phyloP scores from a whole-genome alignment of 352 stramenopile species.

The Phytophthora sp. region DNA sequence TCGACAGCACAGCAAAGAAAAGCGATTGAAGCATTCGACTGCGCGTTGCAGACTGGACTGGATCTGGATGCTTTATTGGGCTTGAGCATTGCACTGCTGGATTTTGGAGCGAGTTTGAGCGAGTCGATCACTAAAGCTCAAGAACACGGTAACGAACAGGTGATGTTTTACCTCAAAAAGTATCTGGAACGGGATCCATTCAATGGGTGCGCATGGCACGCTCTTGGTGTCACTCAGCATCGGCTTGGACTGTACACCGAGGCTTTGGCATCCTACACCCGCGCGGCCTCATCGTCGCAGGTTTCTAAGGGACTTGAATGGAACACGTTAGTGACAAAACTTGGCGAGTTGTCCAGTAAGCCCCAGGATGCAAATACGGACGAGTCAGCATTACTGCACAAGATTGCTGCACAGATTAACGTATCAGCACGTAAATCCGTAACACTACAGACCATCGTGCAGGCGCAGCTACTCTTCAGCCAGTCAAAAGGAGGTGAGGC shows the following conservation, averaged over 20 bases:
- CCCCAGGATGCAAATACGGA: conserved; percentile 4
- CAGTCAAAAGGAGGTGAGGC: conserved; percentile 34
- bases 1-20: conserved; percentile 50
- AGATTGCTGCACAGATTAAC: conserved; percentile 31
- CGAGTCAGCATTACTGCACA: conserved; percentile 23
- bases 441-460: conserved; percentile 32
- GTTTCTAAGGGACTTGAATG: conserved; percentile 36
- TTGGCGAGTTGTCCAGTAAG: conserved; percentile 24
- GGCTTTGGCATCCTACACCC: conserved; percentile 47
- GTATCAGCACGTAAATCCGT: not conserved
- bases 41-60: conserved; percentile 72
- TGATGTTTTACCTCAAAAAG: conserved; percentile 82
- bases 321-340: conserved; percentile 45
- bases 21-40: conserved; percentile 76
- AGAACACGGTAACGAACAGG: conserved; percentile 40
- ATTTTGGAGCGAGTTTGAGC: conserved; percentile 29
- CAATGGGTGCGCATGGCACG: conserved; percentile 63
- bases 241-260: conserved; percentile 53
- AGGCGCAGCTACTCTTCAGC: conserved; percentile 35
- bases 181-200: conserved; percentile 80
- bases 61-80: conserved; percentile 80
- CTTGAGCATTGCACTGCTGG: conserved; percentile 48
- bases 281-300: conserved; percentile 24
- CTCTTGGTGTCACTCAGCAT: conserved; percentile 69
- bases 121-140: conserved; percentile 22